These are phyloP conservation scores for Apophysomyces elegans DNA, from an alignment of 371 early-diverging fungal species.

Conservation along the genomic window DNA sequence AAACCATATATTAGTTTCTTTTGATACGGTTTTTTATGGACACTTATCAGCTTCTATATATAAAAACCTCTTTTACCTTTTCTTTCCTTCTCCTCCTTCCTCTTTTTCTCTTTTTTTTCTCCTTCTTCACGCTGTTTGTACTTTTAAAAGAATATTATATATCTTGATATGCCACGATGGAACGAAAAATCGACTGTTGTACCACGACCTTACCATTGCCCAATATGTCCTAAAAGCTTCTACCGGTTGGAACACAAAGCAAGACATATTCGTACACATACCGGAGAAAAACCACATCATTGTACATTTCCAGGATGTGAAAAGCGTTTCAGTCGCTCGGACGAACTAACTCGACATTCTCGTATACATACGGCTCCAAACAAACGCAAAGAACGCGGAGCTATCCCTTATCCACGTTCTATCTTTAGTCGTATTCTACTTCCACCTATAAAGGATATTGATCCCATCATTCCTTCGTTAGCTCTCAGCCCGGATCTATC, in stretches of 20 bases:
- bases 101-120: neutral
- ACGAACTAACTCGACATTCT: conserved; percentile 87
- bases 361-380: conserved; percentile 69
- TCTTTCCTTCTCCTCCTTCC: neutral
- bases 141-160: neutral
- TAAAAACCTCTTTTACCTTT: too few relatives aligned
- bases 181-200: neutral
- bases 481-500: too few relatives aligned
- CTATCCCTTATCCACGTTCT: conserved; percentile 14
- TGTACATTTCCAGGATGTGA: conserved; percentile 81
- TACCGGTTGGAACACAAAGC: conserved; percentile 81
- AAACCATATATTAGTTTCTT: too few relatives aligned
- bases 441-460: conserved; percentile 2
- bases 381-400: conserved; percentile 32
- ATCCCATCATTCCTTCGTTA: conserved; percentile 11
- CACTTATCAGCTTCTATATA: too few relatives aligned
- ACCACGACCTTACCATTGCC: conserved; percentile 69
- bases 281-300: conserved; percentile 89
- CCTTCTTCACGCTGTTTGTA: neutral
- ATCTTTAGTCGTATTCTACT: conserved; percentile 1
- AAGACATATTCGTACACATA: conserved; percentile 90
- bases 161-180: neutral
- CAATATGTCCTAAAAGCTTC: conserved; percentile 70
- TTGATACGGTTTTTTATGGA: too few relatives aligned
- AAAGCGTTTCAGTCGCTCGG: conserved; percentile 88